A percentile compares a stretch with the other conserved stretches of the same genome.
Evolutionary conservation across 2,329 filamentous ascomycete species (phyloP).

Genomic region (Colletotrichum brevisporum): DNA sequence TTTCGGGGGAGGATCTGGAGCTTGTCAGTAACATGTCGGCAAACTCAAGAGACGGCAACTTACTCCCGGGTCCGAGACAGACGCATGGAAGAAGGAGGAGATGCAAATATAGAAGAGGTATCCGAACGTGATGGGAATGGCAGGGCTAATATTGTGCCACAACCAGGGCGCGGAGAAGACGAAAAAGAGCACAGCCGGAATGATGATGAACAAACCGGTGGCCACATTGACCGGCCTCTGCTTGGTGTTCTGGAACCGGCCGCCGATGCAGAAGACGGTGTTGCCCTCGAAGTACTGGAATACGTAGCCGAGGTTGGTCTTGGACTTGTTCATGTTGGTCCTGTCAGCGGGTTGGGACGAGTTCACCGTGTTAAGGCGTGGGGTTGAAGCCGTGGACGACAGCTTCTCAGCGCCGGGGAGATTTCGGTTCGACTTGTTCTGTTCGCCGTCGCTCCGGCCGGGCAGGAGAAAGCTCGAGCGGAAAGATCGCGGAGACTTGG

Average conservation of each 20-base stretch:
- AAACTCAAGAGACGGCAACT: slow-evolving; percentile 56
- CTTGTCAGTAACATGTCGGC: background rate
- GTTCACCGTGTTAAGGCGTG: slow-evolving; percentile 70
- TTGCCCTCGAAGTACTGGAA: slow-evolving; percentile 92
- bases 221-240: slow-evolving; percentile 91
- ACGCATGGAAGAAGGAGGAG: slow-evolving; percentile 95
- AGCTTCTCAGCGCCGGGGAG: slow-evolving; percentile 83
- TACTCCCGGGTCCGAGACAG: slow-evolving; percentile 92
- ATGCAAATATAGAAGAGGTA: slow-evolving; percentile 93
- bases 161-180: slow-evolving; percentile 86
- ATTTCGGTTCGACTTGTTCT: slow-evolving; percentile 67
- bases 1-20: slow-evolving; percentile 90
- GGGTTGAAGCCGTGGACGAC: slow-evolving; percentile 84
- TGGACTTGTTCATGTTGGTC: slow-evolving; percentile 45
- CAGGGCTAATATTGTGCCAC: slow-evolving; percentile 89
- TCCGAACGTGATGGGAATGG: slow-evolving; percentile 89
- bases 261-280: slow-evolving; percentile 88
- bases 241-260: slow-evolving; percentile 88
- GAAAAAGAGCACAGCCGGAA: slow-evolving; percentile 88
- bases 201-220: slow-evolving; percentile 83
- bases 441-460: slow-evolving; percentile 65
- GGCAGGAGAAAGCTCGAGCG: slow-evolving; percentile 80
- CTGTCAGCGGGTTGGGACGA: slow-evolving; percentile 41
- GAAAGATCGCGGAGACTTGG: slow-evolving; percentile 82
- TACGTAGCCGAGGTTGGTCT: slow-evolving; percentile 61